Evolutionary conservation across 768 basidiomycete species (phyloP), one percentile per base, ranked within the genome.

Genomic region (Leucosporidium yakuticum): DNA sequence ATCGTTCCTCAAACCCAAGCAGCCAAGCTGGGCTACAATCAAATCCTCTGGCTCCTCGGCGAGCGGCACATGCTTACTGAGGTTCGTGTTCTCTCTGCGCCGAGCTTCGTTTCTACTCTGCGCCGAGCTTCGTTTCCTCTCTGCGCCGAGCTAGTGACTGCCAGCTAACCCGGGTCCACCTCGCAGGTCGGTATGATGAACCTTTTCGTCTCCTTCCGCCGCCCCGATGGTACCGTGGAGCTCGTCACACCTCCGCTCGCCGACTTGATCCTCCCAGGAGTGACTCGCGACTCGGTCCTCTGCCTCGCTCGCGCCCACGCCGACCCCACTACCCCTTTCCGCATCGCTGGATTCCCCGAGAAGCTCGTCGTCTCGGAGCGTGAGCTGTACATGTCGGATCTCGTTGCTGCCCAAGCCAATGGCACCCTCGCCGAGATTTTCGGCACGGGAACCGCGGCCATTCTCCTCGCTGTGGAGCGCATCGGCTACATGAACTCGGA

Each of bases 191-290:
- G 56, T 82, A 86, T 80, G 59, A 92, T 92, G 91, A 92, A 92
- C 77, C 81, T 88, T 60, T 90, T 91, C 70, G 82, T 84, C 15
- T 87, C 86, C 1, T 79, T 88, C 62, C 80, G 83, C 75, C 79
- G 83, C 12, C 82, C 83, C 6, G 84, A 87, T 72, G 87, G 84
- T 4, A 63, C 81, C 23, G 77, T 85, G 66, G 91, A 97, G 77
- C 82, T 96, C 61, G 82, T 90, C 68, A 95, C 95, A 0, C 90
- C 93, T 4, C 88, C 91, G 15, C 80, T 96, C 69, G 89, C 89
- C 76, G 93, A 91, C 56, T 88, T 90, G 78, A 90, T 96, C 74
- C 85, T 98, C 4, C 92, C 93, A 2, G 76, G 94, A 56, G 86
- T 97, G 32, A 96, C 93, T 12, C 86, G 94, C 32, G 65, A 69